phyloP scores from a whole-genome alignment of 2,329 filamentous ascomycete genomes.

The Neonectria punicea region DNA sequence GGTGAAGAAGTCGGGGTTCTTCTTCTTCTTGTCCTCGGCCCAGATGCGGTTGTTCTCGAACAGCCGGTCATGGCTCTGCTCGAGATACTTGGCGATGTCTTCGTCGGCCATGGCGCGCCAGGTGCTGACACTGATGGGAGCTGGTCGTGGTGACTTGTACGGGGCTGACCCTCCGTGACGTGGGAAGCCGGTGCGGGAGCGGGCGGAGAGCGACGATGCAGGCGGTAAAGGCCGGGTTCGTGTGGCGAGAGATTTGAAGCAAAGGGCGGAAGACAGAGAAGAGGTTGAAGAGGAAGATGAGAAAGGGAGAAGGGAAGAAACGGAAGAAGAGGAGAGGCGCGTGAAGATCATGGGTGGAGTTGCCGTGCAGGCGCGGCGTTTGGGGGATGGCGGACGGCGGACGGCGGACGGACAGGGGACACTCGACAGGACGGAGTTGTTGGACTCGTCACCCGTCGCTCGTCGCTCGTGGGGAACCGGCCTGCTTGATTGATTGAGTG shows the following conservation, averaged over 20 bases:
- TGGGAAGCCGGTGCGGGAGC: constrained; percentile 22
- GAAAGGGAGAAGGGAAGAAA: constrained; percentile 18
- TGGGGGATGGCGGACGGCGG: not conserved
- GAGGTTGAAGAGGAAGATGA: constrained; percentile 1
- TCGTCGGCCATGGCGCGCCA: constrained; percentile 49
- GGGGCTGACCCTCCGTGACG: constrained; percentile 13
- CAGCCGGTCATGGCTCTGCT: constrained; percentile 72
- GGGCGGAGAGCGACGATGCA: constrained; percentile 15
- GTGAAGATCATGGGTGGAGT: constrained; percentile 37
- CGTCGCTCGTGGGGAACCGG: not conserved
- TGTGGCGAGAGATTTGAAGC: not conserved
- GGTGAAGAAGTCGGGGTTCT: constrained; percentile 73
- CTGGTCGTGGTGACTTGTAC: constrained; percentile 10
- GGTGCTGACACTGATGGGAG: constrained; percentile 14
- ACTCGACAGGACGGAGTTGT: not conserved
- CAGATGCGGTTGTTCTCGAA: constrained; percentile 76
- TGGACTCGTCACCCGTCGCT: not conserved
- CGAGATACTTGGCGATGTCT: constrained; percentile 65
- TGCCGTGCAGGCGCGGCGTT: constrained; percentile 7
- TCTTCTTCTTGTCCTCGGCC: constrained; percentile 66
- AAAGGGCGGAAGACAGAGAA: not conserved
- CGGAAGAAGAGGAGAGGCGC: constrained; percentile 32
- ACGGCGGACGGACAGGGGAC: not conserved
- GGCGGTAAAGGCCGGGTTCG: not conserved
- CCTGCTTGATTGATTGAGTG: not conserved